A percentile compares a stretch with the other conserved stretches of the same genome.
Evolutionary conservation across 129 eudicot genomes (phyloP).

Genomic region (Flaveria brownii): DNA sequence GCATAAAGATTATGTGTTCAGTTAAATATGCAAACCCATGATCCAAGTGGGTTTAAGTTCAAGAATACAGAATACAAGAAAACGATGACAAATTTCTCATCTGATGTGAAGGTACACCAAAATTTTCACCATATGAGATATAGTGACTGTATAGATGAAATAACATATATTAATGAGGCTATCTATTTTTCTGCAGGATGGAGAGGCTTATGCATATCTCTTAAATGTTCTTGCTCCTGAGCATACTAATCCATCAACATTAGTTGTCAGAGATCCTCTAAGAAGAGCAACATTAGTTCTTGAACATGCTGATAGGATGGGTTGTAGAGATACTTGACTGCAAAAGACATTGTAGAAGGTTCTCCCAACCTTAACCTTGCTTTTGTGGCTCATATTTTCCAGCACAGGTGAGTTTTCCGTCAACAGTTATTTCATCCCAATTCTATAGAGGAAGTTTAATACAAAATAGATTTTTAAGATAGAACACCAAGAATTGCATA

Average conservation of each 20-base stretch:
- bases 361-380: constrained; percentile 98
- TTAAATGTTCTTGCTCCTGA: constrained; percentile 94
- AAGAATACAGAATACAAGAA: constrained; percentile 72
- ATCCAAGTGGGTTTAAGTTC: too few species aligned
- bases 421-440: constrained; percentile 19
- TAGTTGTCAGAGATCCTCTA: constrained; percentile 66
- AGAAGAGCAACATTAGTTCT: constrained; percentile 85
- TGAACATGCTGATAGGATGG: constrained; percentile 98
- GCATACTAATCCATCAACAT: constrained; percentile 69
- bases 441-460: neutral
- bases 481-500: neutral
- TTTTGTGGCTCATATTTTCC: constrained; percentile 94
- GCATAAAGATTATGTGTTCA: too few species aligned
- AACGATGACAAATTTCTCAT: constrained; percentile 85
- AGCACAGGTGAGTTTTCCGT: constrained; percentile 66
- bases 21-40: too few species aligned
- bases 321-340: constrained; percentile 95
- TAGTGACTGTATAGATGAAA: neutral
- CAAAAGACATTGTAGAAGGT: constrained; percentile 94
- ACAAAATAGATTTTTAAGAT: neutral
- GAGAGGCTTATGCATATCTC: constrained; percentile 89
- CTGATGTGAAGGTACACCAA: constrained; percentile 82
- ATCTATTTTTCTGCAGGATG: constrained; percentile 60
- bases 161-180: constrained; percentile 5
- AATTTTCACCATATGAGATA: constrained; percentile 2